Conservation (phyloP, 2,329 filamentous ascomycete genomes). For the Penicillium paneum region DNA sequence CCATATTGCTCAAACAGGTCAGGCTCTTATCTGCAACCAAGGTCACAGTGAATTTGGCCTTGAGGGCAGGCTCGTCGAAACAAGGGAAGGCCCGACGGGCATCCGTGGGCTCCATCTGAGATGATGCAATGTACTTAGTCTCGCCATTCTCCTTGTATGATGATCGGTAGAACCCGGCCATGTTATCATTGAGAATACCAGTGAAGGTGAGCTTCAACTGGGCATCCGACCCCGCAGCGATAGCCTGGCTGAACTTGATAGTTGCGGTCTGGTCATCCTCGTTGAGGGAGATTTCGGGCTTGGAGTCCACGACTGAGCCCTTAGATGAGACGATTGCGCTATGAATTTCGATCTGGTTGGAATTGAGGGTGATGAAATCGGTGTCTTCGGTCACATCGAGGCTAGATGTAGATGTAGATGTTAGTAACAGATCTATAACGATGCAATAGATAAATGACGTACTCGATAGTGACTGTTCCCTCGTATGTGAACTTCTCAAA, state of each 20-base stretch:
- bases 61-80: constrained; percentile 92
- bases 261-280: constrained; percentile 77
- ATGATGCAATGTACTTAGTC: constrained; percentile 78
- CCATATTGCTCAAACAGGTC: constrained; percentile 96
- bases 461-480: constrained; percentile 79
- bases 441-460: constrained; percentile 27
- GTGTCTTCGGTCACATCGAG: constrained; percentile 83
- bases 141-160: constrained; percentile 86
- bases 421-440: constrained; percentile 3
- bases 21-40: constrained; percentile 84
- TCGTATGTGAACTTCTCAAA: constrained; percentile 84
- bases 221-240: constrained; percentile 73
- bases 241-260: constrained; percentile 69
- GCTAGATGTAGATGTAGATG: constrained; percentile 40
- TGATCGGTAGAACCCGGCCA: constrained; percentile 96
- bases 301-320: constrained; percentile 57
- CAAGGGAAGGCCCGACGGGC: constrained; percentile 90
- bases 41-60: constrained; percentile 88
- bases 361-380: constrained; percentile 81
- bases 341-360: constrained; percentile 79
- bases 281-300: constrained; percentile 68
- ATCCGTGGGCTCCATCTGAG: constrained; percentile 96
- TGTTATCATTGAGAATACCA: constrained; percentile 82
- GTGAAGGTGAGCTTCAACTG: constrained; percentile 74
- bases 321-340: constrained; percentile 63